A percentile compares a stretch with the other conserved stretches of the same genome.
These are phyloP conservation scores for Phytophthora boehmeriae DNA, from an alignment of 352 stramenopile genomes.

Conservation along the genomic window DNA sequence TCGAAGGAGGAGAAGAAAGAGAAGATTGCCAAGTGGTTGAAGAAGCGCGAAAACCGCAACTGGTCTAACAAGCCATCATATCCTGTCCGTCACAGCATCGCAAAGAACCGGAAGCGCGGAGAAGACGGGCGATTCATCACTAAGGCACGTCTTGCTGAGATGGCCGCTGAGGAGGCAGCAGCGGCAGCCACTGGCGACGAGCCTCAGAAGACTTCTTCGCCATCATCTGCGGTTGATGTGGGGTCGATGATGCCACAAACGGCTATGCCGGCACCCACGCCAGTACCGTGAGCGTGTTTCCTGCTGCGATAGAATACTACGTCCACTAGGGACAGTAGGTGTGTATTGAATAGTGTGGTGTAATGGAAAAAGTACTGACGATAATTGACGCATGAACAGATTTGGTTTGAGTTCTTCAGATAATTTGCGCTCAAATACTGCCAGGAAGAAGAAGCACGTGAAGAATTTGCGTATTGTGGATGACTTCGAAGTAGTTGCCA, in stretches of 20 bases:
- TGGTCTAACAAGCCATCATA: conserved; percentile 89
- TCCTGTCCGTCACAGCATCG: conserved; percentile 82
- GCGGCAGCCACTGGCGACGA: conserved; percentile 10
- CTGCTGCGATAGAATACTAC: conserved; percentile 28
- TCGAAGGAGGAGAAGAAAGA: conserved; percentile 87
- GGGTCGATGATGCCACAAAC: conserved; percentile 27
- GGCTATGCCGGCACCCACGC: conserved; percentile 34
- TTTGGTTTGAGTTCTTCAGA: too few relatives aligned
- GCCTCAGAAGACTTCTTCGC: conserved; percentile 20
- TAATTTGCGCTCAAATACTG: too few relatives aligned
- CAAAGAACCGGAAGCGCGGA: conserved; percentile 81
- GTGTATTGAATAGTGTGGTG: conserved; percentile 26
- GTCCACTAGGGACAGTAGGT: conserved; percentile 5
- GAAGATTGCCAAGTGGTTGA: conserved; percentile 85
- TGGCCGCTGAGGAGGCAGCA: conserved; percentile 62
- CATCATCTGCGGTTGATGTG: conserved; percentile 19
- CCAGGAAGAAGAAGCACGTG: too few relatives aligned
- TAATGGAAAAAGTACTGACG: conserved; percentile 13
- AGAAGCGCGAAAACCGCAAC: conserved; percentile 85
- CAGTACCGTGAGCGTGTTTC: conserved; percentile 31
- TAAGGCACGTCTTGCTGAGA: conserved; percentile 73
- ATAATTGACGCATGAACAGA: neutral
- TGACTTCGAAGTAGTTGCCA: neutral
- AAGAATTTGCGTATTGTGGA: too few relatives aligned
- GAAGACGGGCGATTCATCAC: conserved; percentile 87